phyloP scores from a whole-genome alignment of 108 stramenopile genomes.

The Schizochytrium sp. region DNA sequence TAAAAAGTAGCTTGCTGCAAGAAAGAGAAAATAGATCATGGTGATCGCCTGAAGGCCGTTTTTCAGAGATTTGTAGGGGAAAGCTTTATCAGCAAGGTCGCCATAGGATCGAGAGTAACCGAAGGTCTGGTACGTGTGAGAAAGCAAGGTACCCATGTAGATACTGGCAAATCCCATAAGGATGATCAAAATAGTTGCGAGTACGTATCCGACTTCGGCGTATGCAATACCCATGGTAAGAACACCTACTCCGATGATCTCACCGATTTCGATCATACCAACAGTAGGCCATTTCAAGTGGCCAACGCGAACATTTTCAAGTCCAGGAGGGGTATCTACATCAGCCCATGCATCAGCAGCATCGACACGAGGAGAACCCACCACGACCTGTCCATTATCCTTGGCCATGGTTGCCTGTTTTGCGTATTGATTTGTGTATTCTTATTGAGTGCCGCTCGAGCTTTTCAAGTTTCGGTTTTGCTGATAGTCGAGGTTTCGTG shows the following conservation, averaged over 20 bases:
- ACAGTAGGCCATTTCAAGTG: too few relatives aligned
- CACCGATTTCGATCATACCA: slow-evolving; percentile 17
- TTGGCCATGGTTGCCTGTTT: too few relatives aligned
- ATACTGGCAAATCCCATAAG: not conserved
- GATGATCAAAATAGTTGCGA: not conserved
- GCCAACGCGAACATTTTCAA: too few relatives aligned
- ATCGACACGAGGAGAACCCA: too few relatives aligned
- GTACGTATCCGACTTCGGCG: not conserved
- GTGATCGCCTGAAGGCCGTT: not conserved
- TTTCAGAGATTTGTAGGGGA: not conserved
- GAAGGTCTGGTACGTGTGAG: not conserved
- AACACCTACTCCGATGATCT: slow-evolving; percentile 27
- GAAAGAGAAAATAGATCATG: slow-evolving; percentile 6
- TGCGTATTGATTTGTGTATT: too few relatives aligned
- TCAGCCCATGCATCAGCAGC: too few relatives aligned
- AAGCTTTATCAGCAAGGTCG: not conserved
- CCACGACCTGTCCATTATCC: too few relatives aligned
- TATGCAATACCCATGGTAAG: slow-evolving; percentile 9
- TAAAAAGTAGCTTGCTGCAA: slow-evolving; percentile 19
- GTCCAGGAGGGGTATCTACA: too few relatives aligned
- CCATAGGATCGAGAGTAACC: not conserved
- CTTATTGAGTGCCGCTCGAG: too few relatives aligned
- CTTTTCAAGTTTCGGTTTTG: too few relatives aligned
- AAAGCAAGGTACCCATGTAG: slow-evolving; percentile 19
- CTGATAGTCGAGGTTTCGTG: too few relatives aligned